Percentiles rank a stretch among this genome's conserved stretches.
Conservation (phyloP, 2,329 filamentous ascomycete species). For the Fusarium incarnatum region DNA sequence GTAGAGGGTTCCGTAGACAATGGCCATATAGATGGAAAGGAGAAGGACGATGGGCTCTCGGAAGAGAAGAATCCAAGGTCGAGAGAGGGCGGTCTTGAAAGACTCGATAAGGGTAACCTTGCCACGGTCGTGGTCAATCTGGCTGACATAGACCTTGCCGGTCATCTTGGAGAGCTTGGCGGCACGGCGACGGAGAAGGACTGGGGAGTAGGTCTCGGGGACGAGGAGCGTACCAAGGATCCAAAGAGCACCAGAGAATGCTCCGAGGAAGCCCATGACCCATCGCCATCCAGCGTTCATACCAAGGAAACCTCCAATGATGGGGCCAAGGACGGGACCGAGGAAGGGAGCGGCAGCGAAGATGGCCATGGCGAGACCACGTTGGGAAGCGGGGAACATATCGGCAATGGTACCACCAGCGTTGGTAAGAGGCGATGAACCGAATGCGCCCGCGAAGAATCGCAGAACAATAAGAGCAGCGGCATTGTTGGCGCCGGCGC, state of each 20-base stretch:
- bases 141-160: constrained; percentile 34
- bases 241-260: constrained; percentile 74
- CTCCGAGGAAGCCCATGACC: constrained; percentile 85
- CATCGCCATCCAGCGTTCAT: constrained; percentile 80
- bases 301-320: constrained; percentile 76
- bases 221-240: constrained; percentile 81
- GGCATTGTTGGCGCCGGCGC: constrained; percentile 78
- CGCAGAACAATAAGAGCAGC: constrained; percentile 77
- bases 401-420: constrained; percentile 76
- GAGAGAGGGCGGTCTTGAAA: constrained; percentile 74
- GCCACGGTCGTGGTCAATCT: constrained; percentile 49
- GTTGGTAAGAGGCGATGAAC: constrained; percentile 68
- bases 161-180: constrained; percentile 38
- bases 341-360: constrained; percentile 83
- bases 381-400: constrained; percentile 80
- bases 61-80: constrained; percentile 57
- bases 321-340: constrained; percentile 65
- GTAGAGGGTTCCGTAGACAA: constrained; percentile 77
- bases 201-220: constrained; percentile 85
- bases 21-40: constrained; percentile 83
- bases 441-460: constrained; percentile 80
- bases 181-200: constrained; percentile 64
- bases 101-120: constrained; percentile 55
- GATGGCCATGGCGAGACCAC: constrained; percentile 83
- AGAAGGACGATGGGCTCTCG: constrained; percentile 83